Evolutionary conservation across 768 basidiomycete genomes (phyloP).

Genomic region (Pleurotus platypus): DNA sequence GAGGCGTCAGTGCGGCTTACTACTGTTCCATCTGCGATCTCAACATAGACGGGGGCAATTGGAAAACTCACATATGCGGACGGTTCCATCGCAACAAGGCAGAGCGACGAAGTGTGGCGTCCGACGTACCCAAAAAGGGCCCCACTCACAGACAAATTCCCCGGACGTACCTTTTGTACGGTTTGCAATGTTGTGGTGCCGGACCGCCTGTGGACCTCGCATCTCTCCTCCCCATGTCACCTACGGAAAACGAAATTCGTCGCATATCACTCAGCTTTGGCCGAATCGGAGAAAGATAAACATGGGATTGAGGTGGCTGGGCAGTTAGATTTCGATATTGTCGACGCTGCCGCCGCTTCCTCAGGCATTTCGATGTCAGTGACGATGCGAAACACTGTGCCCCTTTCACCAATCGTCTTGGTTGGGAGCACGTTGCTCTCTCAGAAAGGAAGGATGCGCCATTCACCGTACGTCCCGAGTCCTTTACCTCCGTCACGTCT

Average conservation of each 20-base stretch:
- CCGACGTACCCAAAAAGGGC: constrained; percentile 27
- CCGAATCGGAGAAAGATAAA: constrained; percentile 53
- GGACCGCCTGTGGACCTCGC: constrained; percentile 26
- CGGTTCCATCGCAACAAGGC: constrained; percentile 16
- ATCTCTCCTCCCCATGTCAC: constrained; percentile 28
- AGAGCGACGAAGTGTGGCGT: constrained; percentile 14
- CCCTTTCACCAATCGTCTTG: constrained; percentile 24
- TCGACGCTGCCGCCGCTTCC: constrained; percentile 32
- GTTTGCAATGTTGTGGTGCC: constrained; percentile 24
- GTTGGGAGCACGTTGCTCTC: constrained; percentile 26
- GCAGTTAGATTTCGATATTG: constrained; percentile 46
- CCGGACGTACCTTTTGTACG: constrained; percentile 20
- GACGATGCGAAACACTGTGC: constrained; percentile 24
- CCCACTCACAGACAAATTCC: constrained; percentile 10
- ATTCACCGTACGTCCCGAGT: constrained; percentile 20
- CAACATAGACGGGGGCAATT: constrained; percentile 18
- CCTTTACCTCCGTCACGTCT: background rate
- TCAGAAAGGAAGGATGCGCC: constrained; percentile 19
- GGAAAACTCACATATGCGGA: constrained; percentile 23
- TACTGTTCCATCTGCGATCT: constrained; percentile 30
- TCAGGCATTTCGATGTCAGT: constrained; percentile 16
- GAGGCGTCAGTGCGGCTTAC: constrained; percentile 16
- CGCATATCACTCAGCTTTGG: constrained; percentile 37
- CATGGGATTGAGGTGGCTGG: constrained; percentile 44
- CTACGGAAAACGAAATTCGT: constrained; percentile 24